phyloP scores from a whole-genome alignment of 192 early-diverging fungal species.

The Coemansia sp. region DNA sequence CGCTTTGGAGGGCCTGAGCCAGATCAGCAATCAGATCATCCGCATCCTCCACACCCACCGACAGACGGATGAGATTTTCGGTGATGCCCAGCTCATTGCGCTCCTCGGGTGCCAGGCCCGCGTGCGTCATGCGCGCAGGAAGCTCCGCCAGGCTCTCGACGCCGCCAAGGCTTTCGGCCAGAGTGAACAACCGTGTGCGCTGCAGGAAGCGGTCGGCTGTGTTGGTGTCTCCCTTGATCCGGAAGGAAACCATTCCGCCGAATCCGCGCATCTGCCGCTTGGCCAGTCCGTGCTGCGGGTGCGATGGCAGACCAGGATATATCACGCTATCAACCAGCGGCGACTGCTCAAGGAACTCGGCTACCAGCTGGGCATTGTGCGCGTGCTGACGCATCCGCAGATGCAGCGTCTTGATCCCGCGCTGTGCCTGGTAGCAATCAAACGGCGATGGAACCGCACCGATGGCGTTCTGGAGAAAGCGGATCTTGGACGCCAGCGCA shows the following conservation, averaged over 20 bases:
- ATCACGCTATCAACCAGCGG: conserved; percentile 81
- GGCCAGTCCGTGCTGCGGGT: conserved; percentile 92
- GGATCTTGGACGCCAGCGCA: conserved; percentile 70
- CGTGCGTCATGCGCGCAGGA: conserved; percentile 97
- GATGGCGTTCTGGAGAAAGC: conserved; percentile 97
- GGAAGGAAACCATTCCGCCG: conserved; percentile 96
- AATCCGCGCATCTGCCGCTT: conserved; percentile 87
- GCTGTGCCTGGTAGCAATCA: conserved; percentile 93
- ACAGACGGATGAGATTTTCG: conserved; percentile 89
- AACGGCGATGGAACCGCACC: conserved; percentile 96
- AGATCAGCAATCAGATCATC: conserved; percentile 86
- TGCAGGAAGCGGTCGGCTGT: conserved; percentile 85
- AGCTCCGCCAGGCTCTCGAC: conserved; percentile 95
- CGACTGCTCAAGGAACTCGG: conserved; percentile 72
- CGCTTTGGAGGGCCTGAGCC: conserved; percentile 63
- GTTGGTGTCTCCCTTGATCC: conserved; percentile 78
- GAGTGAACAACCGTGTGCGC: conserved; percentile 77
- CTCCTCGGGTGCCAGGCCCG: conserved; percentile 83
- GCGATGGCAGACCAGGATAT: conserved; percentile 89
- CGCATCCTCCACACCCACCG: conserved; percentile 91
- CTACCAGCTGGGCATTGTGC: conserved; percentile 79
- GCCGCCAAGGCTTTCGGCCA: conserved; percentile 96
- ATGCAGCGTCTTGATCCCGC: conserved; percentile 95
- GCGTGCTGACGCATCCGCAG: conserved; percentile 93
- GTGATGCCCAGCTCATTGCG: conserved; percentile 85